Base-by-base conservation (phyloP, 2,329 filamentous ascomycete species). In the Dactylellina parvicollis region DNA sequence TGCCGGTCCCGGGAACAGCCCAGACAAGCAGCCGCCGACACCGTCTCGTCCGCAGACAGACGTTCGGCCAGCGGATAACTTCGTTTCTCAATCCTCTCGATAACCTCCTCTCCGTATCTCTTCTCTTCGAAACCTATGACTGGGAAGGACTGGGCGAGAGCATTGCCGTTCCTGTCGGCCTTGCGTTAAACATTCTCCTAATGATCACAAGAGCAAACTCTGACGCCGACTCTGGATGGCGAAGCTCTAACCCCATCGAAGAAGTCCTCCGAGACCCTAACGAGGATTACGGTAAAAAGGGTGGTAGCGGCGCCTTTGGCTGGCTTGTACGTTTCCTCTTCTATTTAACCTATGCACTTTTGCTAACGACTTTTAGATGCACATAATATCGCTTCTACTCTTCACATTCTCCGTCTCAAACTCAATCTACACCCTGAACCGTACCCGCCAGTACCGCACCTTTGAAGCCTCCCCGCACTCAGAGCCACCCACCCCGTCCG, bases 41-140 rank as follows among this genome's bases (percentile, higher is more conserved):
- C 59, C 89, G 89, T 78, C 86, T 96, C 75, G 88, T 99, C 77
- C 92, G 95, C 80, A 89, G 88, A 78, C 88, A 87, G 80, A 89
- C 95, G 80, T 86, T 96, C 77, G 80, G 83, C 28, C 90, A 98
- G 85, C 91, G 94, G 80, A 86, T 98, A 80, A 88, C 88, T 79
- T 85, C 90, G 65, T 88, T 88, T 80, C 83, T 97, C 70, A 94
- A 98, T 79, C 92, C 92, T 2, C 89, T 91, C 83, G 95, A 99
- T 82, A 91, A 94, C 79, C 83, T 95, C 60, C 87, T 99, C 16
- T 96, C 92, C 90, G 81, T 96, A 1, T 96, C 92, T 0, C 94
- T 98, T 80, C 92, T 96, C 82, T 86, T 99, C 72, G 93, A 97
- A 80, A 92, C 92, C 26, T 89, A 90, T 79, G 91, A 96, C 77